Base-by-base conservation (phyloP, 2,329 filamentous ascomycete genomes). In the Tolypocladium nubicola region DNA sequence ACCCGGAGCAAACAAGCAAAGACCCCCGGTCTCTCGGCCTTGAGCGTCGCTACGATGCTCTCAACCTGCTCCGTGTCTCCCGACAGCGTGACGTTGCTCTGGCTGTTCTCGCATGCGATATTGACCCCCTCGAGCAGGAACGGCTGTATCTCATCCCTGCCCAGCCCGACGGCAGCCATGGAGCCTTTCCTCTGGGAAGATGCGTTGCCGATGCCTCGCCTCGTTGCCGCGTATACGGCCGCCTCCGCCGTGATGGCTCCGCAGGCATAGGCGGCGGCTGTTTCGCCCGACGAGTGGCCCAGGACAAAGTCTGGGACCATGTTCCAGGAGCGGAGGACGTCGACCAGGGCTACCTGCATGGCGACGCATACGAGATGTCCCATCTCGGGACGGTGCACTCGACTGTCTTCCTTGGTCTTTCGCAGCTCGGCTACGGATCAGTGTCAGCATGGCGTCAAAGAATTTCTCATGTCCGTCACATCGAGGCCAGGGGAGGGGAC, bases 201-300 rank as follows among this genome's bases (percentile, higher is more conserved):
- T 14, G 65, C 58, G 1, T 67, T 61, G 0, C 70, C 65, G 4
- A 61, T 58, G 8, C 55, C 59, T 13, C 60, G 55, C 52, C 66
- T 66, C 55, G 68, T 72, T 0, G 68, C 63, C 2, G 64, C 58
- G 1, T 60, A 59, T 11, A 72, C 65, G 2, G 70, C 71, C n/a
- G 66, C 61, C 3, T 62, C 52, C 14, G 58, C 52, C 0, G 60
- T 59, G 0, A 68, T 23, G 2, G 57, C 58, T 0, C 75, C 72
- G 0, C 70, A 66, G 0, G 74, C 72, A 53, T 77, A 77, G 0
- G 75, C 75, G 1, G 75, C 76, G 0, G 70, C 75, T 38, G 77
- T 75, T 58, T 78, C 76, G 1, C 76, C 76, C 2, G 65, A 68
- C 0, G 72, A 75, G 58, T 79, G 76, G 1, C 75, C 76, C 3